Evolutionary conservation across 2,329 filamentous ascomycete species (phyloP).

Genomic region (Trichoderma simmonsii): DNA sequence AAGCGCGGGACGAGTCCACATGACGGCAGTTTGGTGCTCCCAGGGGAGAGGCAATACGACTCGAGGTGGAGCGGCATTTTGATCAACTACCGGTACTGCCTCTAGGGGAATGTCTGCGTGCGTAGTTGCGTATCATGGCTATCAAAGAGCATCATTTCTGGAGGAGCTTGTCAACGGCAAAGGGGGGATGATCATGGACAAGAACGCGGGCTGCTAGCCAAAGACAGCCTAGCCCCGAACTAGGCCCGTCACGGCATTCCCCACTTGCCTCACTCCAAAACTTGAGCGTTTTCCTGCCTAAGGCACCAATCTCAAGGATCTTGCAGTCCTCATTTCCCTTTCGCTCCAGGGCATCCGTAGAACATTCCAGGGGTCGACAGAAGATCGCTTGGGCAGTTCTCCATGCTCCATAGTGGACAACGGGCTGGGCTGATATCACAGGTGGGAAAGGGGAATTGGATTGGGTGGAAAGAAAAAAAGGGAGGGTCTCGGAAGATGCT

Average conservation of each 20-base stretch:
- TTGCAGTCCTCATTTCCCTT: constrained; percentile 6
- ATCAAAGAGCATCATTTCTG: background rate
- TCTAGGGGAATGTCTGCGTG: background rate
- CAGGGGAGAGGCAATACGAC: constrained; percentile 3
- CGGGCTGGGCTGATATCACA: background rate
- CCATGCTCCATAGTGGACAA: background rate
- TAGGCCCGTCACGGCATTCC: constrained; percentile 9
- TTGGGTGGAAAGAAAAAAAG: background rate
- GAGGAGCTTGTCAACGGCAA: background rate
- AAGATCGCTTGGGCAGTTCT: constrained; percentile 5
- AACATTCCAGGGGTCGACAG: constrained; percentile 12
- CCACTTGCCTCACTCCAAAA: background rate
- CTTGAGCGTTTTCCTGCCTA: background rate
- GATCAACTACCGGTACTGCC: constrained; percentile 8
- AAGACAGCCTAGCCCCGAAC: background rate
- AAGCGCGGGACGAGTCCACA: constrained; percentile 14
- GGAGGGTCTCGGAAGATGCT: constrained; percentile 14
- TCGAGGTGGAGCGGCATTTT: background rate
- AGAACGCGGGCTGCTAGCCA: constrained; percentile 9
- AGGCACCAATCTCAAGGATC: constrained; percentile 10
- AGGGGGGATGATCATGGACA: constrained; percentile 1
- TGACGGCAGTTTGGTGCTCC: constrained; percentile 12
- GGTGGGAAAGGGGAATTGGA: constrained; percentile 3
- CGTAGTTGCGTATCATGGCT: background rate
- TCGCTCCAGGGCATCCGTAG: background rate